Conservation (phyloP, 2,329 filamentous ascomycete genomes). For the Ascochyta koolunga region DNA sequence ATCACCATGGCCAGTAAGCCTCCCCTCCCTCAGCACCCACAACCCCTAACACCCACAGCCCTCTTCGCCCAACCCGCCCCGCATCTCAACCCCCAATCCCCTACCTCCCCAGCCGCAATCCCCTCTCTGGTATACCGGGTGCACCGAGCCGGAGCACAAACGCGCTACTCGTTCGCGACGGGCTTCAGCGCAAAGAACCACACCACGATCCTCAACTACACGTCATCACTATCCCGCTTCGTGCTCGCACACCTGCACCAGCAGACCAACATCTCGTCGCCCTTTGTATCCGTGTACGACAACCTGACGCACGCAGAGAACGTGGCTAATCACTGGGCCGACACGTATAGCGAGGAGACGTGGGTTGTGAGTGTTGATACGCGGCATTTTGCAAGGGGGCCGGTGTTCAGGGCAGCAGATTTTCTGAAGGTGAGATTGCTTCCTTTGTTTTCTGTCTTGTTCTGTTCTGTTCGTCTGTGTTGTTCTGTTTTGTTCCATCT, state of each 20-base stretch:
- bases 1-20: slow-evolving; percentile 24
- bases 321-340: slow-evolving; percentile 30
- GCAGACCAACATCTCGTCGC: slow-evolving; percentile 44
- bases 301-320: slow-evolving; percentile 33
- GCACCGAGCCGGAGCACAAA: slow-evolving; percentile 36
- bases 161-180: slow-evolving; percentile 36
- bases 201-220: slow-evolving; percentile 40
- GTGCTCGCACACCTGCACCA: slow-evolving; percentile 39
- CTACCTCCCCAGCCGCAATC: slow-evolving; percentile 28
- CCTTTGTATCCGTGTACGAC: slow-evolving; percentile 44
- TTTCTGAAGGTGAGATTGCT: slow-evolving; percentile 23
- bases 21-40: background rate
- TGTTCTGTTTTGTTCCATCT: no score
- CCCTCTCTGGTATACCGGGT: slow-evolving; percentile 41
- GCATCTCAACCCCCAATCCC: slow-evolving; percentile 1
- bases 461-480: no score
- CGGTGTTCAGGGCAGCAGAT: slow-evolving; percentile 42
- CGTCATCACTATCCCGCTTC: slow-evolving; percentile 31
- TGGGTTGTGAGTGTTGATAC: slow-evolving; percentile 40
- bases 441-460: no score
- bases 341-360: slow-evolving; percentile 30
- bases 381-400: slow-evolving; percentile 36
- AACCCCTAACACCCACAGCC: slow-evolving; percentile 9
- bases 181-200: slow-evolving; percentile 46
- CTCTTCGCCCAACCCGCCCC: slow-evolving; percentile 12